Percentiles rank a stretch among this genome's conserved stretches.
Conservation (phyloP, 2,329 filamentous ascomycete genomes). For the Paraphoma chrysanthemicola region DNA sequence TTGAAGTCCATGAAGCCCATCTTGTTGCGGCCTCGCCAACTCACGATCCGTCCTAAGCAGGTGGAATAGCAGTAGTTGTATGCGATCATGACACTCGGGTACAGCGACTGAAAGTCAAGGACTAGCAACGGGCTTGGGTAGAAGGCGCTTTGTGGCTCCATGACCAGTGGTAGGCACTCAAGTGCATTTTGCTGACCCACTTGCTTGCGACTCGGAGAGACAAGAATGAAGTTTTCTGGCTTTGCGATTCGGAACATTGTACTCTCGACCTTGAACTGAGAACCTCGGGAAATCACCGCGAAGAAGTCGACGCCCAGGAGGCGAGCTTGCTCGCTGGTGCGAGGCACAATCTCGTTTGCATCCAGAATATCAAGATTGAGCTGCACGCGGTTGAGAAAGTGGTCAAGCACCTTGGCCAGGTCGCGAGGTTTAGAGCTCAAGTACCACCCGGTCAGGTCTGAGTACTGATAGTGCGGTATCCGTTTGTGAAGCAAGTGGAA, state of each 20-base stretch:
- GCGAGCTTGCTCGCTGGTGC: slow-evolving; percentile 93
- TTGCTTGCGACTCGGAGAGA: slow-evolving; percentile 89
- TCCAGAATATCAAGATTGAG: slow-evolving; percentile 92
- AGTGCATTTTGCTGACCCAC: slow-evolving; percentile 93
- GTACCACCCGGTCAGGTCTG: slow-evolving; percentile 84
- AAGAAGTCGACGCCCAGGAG: slow-evolving; percentile 95
- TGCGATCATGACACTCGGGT: slow-evolving; percentile 98
- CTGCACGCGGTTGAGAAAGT: slow-evolving; percentile 77
- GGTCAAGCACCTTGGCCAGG: slow-evolving; percentile 75
- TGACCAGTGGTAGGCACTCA: slow-evolving; percentile 92
- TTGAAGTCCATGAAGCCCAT: slow-evolving; percentile 93
- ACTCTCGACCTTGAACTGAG: slow-evolving; percentile 98
- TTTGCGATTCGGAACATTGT: slow-evolving; percentile 99
- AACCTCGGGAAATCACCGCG: slow-evolving; percentile 91
- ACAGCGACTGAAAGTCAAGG: slow-evolving; percentile 93
- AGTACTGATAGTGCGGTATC: slow-evolving; percentile 85
- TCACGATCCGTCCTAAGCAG: slow-evolving; percentile 82
- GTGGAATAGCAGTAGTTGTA: slow-evolving; percentile 99
- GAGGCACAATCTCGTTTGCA: slow-evolving; percentile 83
- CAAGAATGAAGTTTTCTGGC: slow-evolving; percentile 88
- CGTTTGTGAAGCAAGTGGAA: slow-evolving; percentile 89
- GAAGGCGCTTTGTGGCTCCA: slow-evolving; percentile 96
- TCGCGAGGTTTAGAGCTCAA: slow-evolving; percentile 71
- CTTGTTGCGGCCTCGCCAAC: slow-evolving; percentile 91
- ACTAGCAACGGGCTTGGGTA: slow-evolving; percentile 90